Percentiles rank a stretch among this genome's conserved stretches.
Conservation (phyloP, 208 protist species). For the Wallacemonas rigidus region DNA sequence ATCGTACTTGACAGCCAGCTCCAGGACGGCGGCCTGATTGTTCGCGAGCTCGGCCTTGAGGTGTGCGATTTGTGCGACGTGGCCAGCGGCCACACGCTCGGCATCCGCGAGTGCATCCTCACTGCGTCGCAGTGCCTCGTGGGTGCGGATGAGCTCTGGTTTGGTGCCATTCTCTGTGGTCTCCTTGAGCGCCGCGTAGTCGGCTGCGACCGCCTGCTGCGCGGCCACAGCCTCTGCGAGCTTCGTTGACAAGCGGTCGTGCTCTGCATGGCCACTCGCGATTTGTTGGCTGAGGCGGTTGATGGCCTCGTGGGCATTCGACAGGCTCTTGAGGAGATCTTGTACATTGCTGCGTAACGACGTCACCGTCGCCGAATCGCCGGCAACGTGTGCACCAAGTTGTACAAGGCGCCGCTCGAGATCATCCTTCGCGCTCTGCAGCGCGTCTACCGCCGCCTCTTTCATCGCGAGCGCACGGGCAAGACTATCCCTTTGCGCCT, state of each 20-base stretch:
- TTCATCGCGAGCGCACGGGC: background rate
- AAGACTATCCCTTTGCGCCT: background rate
- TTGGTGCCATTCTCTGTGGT: background rate
- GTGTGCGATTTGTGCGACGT: background rate
- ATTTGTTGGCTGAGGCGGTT: constrained; percentile 10
- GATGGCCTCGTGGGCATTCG: constrained; percentile 14
- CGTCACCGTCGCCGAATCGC: background rate
- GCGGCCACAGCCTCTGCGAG: background rate
- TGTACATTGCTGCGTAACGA: background rate
- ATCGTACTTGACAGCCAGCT: constrained; percentile 1
- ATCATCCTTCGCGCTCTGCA: constrained; percentile 1
- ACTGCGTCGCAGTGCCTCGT: background rate
- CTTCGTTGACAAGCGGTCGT: background rate
- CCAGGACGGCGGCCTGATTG: background rate
- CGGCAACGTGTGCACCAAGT: background rate
- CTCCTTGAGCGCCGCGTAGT: background rate
- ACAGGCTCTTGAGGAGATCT: constrained; percentile 8
- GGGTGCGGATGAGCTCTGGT: background rate
- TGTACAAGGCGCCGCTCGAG: background rate
- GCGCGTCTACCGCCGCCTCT: background rate
- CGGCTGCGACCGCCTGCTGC: background rate
- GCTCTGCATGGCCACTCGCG: background rate
- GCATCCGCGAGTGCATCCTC: background rate
- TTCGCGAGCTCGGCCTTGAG: background rate
- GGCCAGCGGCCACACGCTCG: background rate